Conservation (phyloP, 108 stramenopile genomes). For the Nitzschia inconspicua region DNA sequence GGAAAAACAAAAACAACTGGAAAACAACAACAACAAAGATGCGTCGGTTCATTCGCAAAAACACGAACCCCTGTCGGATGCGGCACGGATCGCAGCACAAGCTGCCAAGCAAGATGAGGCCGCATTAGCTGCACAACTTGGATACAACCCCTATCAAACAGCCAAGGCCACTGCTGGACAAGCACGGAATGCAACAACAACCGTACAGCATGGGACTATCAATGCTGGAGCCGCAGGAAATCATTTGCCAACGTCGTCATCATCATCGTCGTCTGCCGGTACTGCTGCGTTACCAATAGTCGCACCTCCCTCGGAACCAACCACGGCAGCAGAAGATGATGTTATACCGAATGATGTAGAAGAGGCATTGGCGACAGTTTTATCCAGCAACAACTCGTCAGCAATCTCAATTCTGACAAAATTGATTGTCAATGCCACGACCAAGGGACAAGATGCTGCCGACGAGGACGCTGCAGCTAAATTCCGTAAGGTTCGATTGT, state of each 20-base stretch:
- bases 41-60: not conserved
- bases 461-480: constrained; percentile 52
- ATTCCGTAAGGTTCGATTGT: constrained; percentile 68
- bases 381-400: constrained; percentile 31
- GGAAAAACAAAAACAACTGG: constrained; percentile 16
- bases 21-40: constrained; percentile 2
- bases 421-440: constrained; percentile 73
- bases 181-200: constrained; percentile 64
- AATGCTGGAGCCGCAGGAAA: constrained; percentile 5
- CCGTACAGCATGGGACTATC: constrained; percentile 53
- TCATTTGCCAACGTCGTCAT: constrained; percentile 16
- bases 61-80: constrained; percentile 35
- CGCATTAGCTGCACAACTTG: constrained; percentile 46
- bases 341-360: constrained; percentile 30
- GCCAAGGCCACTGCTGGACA: constrained; percentile 67
- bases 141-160: constrained; percentile 85
- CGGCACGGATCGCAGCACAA: constrained; percentile 49
- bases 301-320: constrained; percentile 43
- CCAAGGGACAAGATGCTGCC: constrained; percentile 64
- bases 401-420: constrained; percentile 49
- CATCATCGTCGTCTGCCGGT: constrained; percentile 13
- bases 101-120: constrained; percentile 60
- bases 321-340: not conserved
- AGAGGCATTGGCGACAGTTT: constrained; percentile 52
- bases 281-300: constrained; percentile 28